Conservation (phyloP, 352 stramenopile species). For the Bremia lactucae region DNA sequence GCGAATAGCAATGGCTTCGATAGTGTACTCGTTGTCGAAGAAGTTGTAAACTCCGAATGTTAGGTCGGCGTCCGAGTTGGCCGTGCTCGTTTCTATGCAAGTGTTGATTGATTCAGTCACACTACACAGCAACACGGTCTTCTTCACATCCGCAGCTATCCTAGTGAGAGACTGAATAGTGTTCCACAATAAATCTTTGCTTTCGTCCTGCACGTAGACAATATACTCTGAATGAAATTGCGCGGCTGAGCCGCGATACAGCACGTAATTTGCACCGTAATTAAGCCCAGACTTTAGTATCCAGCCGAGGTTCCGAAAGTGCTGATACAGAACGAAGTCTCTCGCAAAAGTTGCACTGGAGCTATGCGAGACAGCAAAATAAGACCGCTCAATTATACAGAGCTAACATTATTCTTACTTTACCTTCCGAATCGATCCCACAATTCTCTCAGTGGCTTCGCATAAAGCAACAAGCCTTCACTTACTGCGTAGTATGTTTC, state of each 20-base stretch:
- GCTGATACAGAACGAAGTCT: conserved; percentile 39
- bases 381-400: no score
- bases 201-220: conserved; percentile 32
- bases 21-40: conserved; percentile 19
- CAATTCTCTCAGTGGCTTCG: conserved; percentile 9
- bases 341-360: conserved; percentile 22
- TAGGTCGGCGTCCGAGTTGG: conserved; percentile 1
- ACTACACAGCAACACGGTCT: conserved; percentile 56
- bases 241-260: conserved; percentile 47
- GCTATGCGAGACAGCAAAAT: conserved; percentile 1
- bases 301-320: conserved; percentile 51
- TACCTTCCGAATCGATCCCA: conserved; percentile 33
- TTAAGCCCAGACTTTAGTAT: conserved; percentile 47
- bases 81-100: neutral
- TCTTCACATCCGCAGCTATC: conserved; percentile 67
- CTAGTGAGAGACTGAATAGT: conserved; percentile 58
- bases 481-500: conserved; percentile 42
- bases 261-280: conserved; percentile 56
- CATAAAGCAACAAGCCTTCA: conserved; percentile 16
- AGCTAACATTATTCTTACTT: neutral
- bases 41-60: conserved; percentile 26
- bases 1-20: conserved; percentile 38
- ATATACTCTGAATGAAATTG: conserved; percentile 70
- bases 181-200: conserved; percentile 26
- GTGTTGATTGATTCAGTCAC: conserved; percentile 8